A percentile compares a stretch with the other conserved stretches of the same genome.
Conservation (phyloP, 129 eudicot species). For the Escallonia herrerae region DNA sequence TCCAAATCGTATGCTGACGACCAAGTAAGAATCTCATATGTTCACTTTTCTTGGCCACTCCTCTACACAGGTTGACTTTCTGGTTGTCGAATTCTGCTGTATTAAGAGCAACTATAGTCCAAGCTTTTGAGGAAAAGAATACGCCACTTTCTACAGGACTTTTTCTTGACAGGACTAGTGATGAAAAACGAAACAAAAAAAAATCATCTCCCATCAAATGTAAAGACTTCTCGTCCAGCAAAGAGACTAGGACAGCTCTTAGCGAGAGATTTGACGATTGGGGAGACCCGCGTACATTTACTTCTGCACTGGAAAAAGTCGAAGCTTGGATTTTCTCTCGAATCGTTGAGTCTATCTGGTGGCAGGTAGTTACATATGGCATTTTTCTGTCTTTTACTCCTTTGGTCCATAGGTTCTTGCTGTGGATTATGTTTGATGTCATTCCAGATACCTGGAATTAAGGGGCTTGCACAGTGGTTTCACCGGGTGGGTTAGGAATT, state of each 20-base stretch:
- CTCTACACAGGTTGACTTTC: slow-evolving; percentile 66
- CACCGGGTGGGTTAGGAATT: neutral
- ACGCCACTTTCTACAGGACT: slow-evolving; percentile 25
- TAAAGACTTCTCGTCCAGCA: slow-evolving; percentile 34
- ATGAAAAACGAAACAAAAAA: slow-evolving; percentile 27
- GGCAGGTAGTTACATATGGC: slow-evolving; percentile 53
- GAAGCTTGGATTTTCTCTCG: slow-evolving; percentile 87
- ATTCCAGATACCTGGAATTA: neutral
- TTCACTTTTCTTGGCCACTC: neutral
- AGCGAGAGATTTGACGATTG: slow-evolving; percentile 26
- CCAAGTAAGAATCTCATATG: too few species aligned
- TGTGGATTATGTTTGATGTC: neutral
- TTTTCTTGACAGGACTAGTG: slow-evolving; percentile 12
- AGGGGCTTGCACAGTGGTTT: neutral
- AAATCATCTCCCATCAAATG: slow-evolving; percentile 34
- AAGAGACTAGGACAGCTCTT: slow-evolving; percentile 17
- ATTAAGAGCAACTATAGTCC: slow-evolving; percentile 57
- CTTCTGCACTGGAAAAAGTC: slow-evolving; percentile 53
- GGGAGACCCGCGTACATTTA: slow-evolving; percentile 49
- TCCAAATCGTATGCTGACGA: too few species aligned
- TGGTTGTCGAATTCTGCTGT: slow-evolving; percentile 82
- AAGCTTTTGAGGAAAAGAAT: slow-evolving; percentile 26
- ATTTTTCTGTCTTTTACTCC: neutral
- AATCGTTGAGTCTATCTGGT: slow-evolving; percentile 90
- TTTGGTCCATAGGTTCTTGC: neutral